A percentile compares a stretch with the other conserved stretches of the same genome.
Evolutionary conservation across 1,284 basidiomycete genomes (phyloP).

Genomic region (Cryptococcus maquisensis): DNA sequence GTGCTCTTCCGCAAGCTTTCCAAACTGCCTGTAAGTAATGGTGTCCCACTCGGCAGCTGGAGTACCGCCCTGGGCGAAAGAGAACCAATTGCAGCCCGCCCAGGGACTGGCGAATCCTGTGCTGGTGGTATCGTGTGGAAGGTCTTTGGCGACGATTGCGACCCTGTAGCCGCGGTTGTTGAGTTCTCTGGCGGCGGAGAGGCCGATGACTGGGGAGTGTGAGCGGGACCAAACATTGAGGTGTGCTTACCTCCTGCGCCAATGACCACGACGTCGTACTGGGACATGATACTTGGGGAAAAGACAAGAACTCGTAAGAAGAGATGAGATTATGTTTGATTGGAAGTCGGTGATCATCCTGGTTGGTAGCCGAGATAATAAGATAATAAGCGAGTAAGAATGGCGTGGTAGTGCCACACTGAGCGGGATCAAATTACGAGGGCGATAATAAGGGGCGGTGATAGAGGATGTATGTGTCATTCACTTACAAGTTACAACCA

Average conservation of each 20-base stretch:
- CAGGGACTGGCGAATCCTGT: slow-evolving; percentile 66
- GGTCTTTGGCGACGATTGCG: slow-evolving; percentile 62
- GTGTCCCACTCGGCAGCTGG: slow-evolving; percentile 50
- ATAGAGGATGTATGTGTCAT: too few relatives aligned
- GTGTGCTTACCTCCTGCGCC: slow-evolving; percentile 39
- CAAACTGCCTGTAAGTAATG: slow-evolving; percentile 50
- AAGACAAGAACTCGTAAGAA: too few relatives aligned
- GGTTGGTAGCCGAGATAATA: too few relatives aligned
- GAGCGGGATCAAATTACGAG: too few relatives aligned
- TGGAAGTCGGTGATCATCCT: too few relatives aligned
- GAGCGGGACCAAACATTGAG: background rate
- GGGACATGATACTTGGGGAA: slow-evolving; percentile 1
- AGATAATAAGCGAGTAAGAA: too few relatives aligned
- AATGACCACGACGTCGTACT: slow-evolving; percentile 39
- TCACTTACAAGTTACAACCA: too few relatives aligned
- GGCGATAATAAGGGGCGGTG: too few relatives aligned
- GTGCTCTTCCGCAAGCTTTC: slow-evolving; percentile 53
- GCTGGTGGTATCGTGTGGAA: slow-evolving; percentile 60
- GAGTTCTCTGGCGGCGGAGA: slow-evolving; percentile 51
- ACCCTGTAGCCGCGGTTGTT: slow-evolving; percentile 53
- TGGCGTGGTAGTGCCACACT: too few relatives aligned
- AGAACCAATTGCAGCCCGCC: slow-evolving; percentile 68
- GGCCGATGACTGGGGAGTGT: slow-evolving; percentile 28
- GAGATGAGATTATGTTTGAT: background rate
- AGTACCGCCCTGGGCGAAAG: slow-evolving; percentile 50